Evolutionary conservation across 2,329 filamentous ascomycete genomes (phyloP).

Genomic region (Endoconidiophora laricicola): DNA sequence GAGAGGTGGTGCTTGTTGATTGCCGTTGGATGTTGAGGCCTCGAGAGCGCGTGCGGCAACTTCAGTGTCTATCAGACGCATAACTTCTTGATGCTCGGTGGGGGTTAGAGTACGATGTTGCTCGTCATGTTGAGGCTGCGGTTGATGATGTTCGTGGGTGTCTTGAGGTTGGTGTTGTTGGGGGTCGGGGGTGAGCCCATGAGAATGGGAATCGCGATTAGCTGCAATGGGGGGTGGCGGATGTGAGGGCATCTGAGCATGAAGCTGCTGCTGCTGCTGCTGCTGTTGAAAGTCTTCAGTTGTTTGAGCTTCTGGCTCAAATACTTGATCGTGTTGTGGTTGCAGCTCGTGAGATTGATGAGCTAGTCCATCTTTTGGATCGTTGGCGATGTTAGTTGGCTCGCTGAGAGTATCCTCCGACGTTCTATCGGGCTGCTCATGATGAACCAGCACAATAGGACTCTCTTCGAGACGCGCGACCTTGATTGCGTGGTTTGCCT

Average conservation of each 20-base stretch:
- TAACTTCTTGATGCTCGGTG: constrained; percentile 9
- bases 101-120: constrained; percentile 3
- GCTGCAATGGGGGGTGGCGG: neutral
- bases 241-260: constrained; percentile 7
- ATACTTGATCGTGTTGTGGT: constrained; percentile 2
- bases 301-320: neutral
- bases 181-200: constrained; percentile 4
- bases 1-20: constrained; percentile 26
- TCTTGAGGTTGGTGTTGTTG: constrained; percentile 4
- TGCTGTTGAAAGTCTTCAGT: constrained; percentile 1
- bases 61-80: constrained; percentile 10
- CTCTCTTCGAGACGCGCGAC: constrained; percentile 8
- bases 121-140: constrained; percentile 3
- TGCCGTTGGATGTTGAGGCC: constrained; percentile 21
- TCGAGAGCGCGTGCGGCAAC: constrained; percentile 12
- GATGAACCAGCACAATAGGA: constrained; percentile 8
- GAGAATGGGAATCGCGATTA: neutral
- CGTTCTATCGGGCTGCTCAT: constrained; percentile 14
- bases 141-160: neutral
- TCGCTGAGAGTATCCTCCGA: too few relatives aligned
- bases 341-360: constrained; percentile 9
- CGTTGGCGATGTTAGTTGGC: too few relatives aligned
- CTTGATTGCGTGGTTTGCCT: constrained; percentile 6
- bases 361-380: constrained; percentile 16
- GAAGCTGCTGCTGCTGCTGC: neutral